Evolutionary conservation across 257 asterid species (phyloP), one percentile per base, ranked within the genome.

Genomic region (Solanum clarkiae): DNA sequence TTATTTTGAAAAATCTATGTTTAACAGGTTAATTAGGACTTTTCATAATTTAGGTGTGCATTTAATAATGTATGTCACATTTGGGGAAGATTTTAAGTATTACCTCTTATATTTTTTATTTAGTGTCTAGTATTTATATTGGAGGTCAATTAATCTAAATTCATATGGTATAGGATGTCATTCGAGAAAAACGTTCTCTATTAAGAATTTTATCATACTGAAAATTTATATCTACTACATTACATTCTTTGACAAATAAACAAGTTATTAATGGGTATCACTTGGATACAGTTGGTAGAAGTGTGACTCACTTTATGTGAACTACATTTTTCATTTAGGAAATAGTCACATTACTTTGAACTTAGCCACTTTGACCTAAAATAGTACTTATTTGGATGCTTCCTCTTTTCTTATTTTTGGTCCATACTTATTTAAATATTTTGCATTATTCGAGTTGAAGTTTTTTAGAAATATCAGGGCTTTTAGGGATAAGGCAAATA

Each of bases 111-210:
- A 36, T 36, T 9, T n/a, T 59, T 1, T 6, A n/a, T 4, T 59
- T 10, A 3, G 7, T n/a, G 3, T 59, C 2, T 59, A 0, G 20
- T n/a, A 10, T 0, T 1, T 10, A 20, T 20, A 4, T 1, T 59
- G 1, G 0, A 59, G 3, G n/a, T 9, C 7, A 1, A 59, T 1
- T 20, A 59, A 59, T 59, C n/a, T 2, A 59, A 6, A 59, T 59
- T 59, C 0, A 0, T 59, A 0, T 0, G 0, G 7, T 10, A 6
- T n/a, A n/a, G 14, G 0, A 0, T 0, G 0, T 59, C 2, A n/a
- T 59, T 59, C 66, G 0, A 1, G 1, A 0, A 29, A 66, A 3
- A 66, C 3, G 0, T 0, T 59, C 2, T 0, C 4, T 20, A 59
- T 59, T 0, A 0, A 59, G 0, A n/a, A 1, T 0, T 0, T 9